Base-by-base conservation (phyloP, 179 eudicot genomes). In the Silene coronaria region DNA sequence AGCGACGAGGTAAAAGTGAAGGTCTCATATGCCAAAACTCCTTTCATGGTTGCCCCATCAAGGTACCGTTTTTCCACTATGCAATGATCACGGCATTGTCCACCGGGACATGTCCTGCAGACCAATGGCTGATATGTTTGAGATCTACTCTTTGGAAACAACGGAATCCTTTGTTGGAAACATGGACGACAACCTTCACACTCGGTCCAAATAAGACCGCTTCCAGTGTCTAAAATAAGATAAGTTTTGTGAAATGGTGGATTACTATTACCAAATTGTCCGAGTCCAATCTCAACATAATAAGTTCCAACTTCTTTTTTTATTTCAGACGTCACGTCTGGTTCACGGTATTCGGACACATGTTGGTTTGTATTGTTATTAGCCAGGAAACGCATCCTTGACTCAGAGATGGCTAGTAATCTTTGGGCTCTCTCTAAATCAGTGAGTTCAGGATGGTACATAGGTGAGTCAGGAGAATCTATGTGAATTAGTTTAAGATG, bases 391-490 rank as follows among this genome's bases (percentile, higher is more conserved):
- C 7, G 24, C 7, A 61, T 4, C 23, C 76, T n/a, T 9, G 59
- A 28, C 8, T 5, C 38, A n/a, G 76, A 74, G 14, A 74, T 61
- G 6, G 7, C 34, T 38, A 14, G 8, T n/a, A 9, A 51, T 26
- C 64, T 53, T 42, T 61, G 17, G 0, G 26, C n/a, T 26, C 70
- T 63, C 2, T 74, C 59, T 36, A 19, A 17, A 24, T 61, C 23
- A 4, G 38, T 61, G 2, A 74, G 24, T 17, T 74, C 51, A 6
- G 70, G 38, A 42, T 19, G 38, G 26, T 42, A 62, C 13, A 74
- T 14, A 8, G 76, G 70, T 23, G 76, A 74, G 59, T 74, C 59
- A 3, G 70, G 70, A 4, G 76, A 74, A 24, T 74, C 59, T 8
- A 65, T 28, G 24, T 74, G 76, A 5, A 62, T 74, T 16, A 74